Evolutionary conservation across 768 basidiomycete genomes (phyloP), one percentile per base, ranked within the genome.

Genomic region (Trametes meyenii): DNA sequence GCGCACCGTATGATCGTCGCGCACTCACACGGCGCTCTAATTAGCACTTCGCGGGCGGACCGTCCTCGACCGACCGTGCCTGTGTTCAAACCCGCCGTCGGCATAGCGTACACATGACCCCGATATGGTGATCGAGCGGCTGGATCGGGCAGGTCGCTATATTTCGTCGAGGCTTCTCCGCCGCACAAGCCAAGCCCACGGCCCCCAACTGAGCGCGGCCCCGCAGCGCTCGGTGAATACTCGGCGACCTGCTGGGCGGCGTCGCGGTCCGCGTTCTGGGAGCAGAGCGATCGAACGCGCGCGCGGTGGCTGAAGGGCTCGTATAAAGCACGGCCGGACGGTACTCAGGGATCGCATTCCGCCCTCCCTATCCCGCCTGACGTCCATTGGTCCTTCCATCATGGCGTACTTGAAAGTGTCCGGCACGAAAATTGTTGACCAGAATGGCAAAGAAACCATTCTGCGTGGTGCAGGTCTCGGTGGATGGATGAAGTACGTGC

Each of bases 391-490:
- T 24, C 17, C 51, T 35, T 29, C 26, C 64, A 71, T 19, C 61
- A 83, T 83, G 81, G 82, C 84, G 61, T 79, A 80, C 59, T 74
- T 88, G 51, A 83, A 76, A 64, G 81, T 87, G 14, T 76, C 78
- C 60, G 87, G 86, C 43, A 84, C 82, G 16, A 84, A 82, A 63
- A 75, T 90, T 66, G 81, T 87, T 60, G 81, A 88, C 67, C 79
- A 78, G 52, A 71, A 82, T 39, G 84, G 80, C 40, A 77, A 84
- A 19, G 80, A 85, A 64, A 76, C 88, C 61, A 77, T 87, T 60
- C 78, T 89, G 55, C 77, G 85, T 46, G 90, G 90, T 21, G 89
- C 89, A 55, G 88, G 89, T n/a, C 76, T 92, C 21, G 90, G 89
- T 63, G 89, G 90, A 70, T 91, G 90, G 89, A 88, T 92, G 87